A percentile compares a stretch with the other conserved stretches of the same genome.
Evolutionary conservation across 148 eudicot species (phyloP).

Genomic region (Amaranthus hypochondriacus): DNA sequence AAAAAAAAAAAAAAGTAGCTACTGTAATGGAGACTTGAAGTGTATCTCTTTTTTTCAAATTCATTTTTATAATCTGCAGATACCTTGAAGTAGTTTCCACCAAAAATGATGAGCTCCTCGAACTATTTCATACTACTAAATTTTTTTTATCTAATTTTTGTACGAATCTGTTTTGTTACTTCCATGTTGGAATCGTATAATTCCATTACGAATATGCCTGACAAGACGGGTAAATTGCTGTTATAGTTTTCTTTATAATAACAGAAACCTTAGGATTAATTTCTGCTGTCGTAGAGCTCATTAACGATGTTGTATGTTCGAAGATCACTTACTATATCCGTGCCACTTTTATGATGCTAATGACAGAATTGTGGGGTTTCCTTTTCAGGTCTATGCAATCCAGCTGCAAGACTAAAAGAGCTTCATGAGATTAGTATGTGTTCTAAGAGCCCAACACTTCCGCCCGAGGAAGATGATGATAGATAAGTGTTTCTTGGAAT

Average conservation of each 20-base stretch:
- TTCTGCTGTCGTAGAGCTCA: not conserved
- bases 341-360: not conserved
- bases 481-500: constrained; percentile 13
- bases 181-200: too few species aligned
- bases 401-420: constrained; percentile 43
- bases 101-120: too few species aligned
- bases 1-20: too few species aligned
- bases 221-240: not conserved
- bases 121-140: too few species aligned
- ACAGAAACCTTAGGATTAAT: not conserved
- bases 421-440: constrained; percentile 48
- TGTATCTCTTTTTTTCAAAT: too few species aligned
- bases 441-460: constrained; percentile 60
- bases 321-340: not conserved
- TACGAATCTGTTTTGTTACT: too few species aligned
- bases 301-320: not conserved
- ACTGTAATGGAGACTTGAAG: too few species aligned
- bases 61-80: too few species aligned
- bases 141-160: too few species aligned
- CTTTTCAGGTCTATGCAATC: constrained; percentile 53
- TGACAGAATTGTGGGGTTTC: not conserved
- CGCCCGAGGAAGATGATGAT: constrained; percentile 44
- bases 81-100: too few species aligned
- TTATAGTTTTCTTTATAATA: not conserved
- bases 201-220: too few species aligned